phyloP scores from a whole-genome alignment of 1,284 basidiomycete species.

The Mycena sp. region DNA sequence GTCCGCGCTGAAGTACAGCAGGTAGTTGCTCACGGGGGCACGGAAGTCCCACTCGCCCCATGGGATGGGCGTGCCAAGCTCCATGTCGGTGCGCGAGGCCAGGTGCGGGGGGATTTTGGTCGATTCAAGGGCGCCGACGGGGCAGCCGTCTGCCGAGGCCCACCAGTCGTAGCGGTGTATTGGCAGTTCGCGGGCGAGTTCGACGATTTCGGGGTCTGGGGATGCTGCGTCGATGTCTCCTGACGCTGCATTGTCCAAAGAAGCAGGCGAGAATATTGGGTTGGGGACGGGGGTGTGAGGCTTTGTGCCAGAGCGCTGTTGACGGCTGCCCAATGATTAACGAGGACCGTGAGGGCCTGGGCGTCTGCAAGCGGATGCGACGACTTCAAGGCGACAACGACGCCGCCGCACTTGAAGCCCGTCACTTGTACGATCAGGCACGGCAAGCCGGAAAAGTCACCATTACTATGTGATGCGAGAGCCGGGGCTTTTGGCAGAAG shows the following conservation, averaged over 20 bases:
- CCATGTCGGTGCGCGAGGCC: constrained; percentile 10
- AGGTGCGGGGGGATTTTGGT: constrained; percentile 35
- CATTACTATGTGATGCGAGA: constrained; percentile 40
- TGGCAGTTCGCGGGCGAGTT: constrained; percentile 42
- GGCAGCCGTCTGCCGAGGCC: constrained; percentile 40
- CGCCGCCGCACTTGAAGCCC: constrained; percentile 39
- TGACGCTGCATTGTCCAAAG: constrained; percentile 44
- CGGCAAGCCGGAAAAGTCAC: constrained; percentile 36
- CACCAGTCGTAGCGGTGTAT: constrained; percentile 51
- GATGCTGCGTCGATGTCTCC: constrained; percentile 44
- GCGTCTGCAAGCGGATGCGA: constrained; percentile 52
- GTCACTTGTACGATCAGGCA: constrained; percentile 49
- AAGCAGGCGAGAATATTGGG: constrained; percentile 46
- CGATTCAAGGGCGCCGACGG: constrained; percentile 33
- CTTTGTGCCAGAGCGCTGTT: constrained; percentile 35
- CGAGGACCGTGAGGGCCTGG: constrained; percentile 46
- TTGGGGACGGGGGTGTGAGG: constrained; percentile 18
- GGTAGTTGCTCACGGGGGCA: constrained; percentile 42
- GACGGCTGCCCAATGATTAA: constrained; percentile 48
- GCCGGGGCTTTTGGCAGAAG: constrained; percentile 32
- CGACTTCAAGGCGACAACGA: constrained; percentile 44
- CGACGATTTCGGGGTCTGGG: constrained; percentile 38
- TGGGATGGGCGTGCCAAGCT: constrained; percentile 42
- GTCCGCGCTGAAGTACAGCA: constrained; percentile 46
- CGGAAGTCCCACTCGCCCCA: constrained; percentile 50